Percentiles rank a stretch among this genome's conserved stretches.
Evolutionary conservation across 768 basidiomycete genomes (phyloP).

Genomic region (Tremella yokohamensis): DNA sequence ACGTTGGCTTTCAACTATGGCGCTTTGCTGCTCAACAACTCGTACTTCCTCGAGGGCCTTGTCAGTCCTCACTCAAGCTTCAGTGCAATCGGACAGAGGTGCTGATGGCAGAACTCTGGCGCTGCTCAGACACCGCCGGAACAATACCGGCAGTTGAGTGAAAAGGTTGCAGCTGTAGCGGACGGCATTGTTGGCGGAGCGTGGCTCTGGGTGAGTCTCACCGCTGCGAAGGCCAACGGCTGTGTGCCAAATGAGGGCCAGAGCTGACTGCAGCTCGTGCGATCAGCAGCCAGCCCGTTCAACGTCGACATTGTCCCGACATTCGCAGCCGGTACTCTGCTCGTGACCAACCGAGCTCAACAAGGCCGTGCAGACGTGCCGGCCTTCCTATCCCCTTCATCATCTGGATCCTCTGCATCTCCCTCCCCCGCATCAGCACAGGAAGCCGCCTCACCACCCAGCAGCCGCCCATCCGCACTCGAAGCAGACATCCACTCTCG

Average conservation of each 20-base stretch:
- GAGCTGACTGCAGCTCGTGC: conserved; percentile 61
- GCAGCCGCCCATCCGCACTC: not conserved
- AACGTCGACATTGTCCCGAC: conserved; percentile 74
- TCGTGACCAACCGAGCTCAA: conserved; percentile 57
- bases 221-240: not conserved
- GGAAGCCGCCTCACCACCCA: not conserved
- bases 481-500: not conserved
- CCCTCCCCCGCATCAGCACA: not conserved
- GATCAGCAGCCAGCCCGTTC: conserved; percentile 57
- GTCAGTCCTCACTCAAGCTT: conserved; percentile 56
- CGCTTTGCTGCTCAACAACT: conserved; percentile 86
- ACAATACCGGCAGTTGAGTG: conserved; percentile 27
- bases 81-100: not conserved
- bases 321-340: conserved; percentile 81
- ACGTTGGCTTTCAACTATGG: conserved; percentile 84
- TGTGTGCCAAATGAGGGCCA: not conserved
- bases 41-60: conserved; percentile 82
- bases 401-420: conserved; percentile 11
- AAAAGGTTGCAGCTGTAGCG: conserved; percentile 43
- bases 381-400: conserved; percentile 14
- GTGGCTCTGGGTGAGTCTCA: conserved; percentile 50
- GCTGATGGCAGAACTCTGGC: conserved; percentile 25
- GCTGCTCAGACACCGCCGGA: conserved; percentile 22
- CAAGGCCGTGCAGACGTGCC: conserved; percentile 35
- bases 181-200: conserved; percentile 47